Base-by-base conservation (phyloP, 768 basidiomycete genomes). In the Stropharia rugosoannulata region DNA sequence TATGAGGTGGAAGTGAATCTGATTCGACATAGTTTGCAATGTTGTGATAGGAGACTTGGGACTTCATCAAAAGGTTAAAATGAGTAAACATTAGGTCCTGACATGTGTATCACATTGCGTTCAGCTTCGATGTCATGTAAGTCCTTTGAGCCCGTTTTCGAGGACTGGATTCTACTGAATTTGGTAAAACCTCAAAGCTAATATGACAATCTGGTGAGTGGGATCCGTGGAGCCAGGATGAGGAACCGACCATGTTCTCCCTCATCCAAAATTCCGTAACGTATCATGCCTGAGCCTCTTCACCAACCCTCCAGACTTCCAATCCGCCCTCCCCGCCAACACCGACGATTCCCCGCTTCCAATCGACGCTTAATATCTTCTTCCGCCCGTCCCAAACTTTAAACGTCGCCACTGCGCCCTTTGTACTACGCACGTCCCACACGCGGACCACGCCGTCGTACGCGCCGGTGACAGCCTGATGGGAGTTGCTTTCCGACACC, bases 391-490 rank as follows among this genome's bases (percentile, higher is more conserved):
- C 80, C 80, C 82, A 85, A 2, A 76, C 79, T 45, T 78, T 80
- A 64, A 92, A 86, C 56, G 75, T 83, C 18, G 86, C 77, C 43
- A 93, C 75, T 1, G 88, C 81, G 12, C 77, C 74, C 61, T 85
- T 84, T 13, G 78, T 75, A 61, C 87, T 92, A 4, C 90, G 78
- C 22, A 90, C 65, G 65, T 94, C 91, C 89, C 90, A 94, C 3
- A 93, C 65, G 4, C 90, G 76, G 0, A 86, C 88, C 2, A 85
- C 71, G 10, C 92, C 90, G 54, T 94, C 91, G 64, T 93, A 91
- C 0, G 85, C 80, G 4, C 89, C 92, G 0, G 82, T 89, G 16
- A 86, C 72, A 9, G 90, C 73, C 63, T 89, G 88, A 29, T 85
- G 74, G 11, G 68, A 61, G 43, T 66, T 66, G 15, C 25, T 47